Evolutionary conservation across 2,329 filamentous ascomycete genomes (phyloP).

Genomic region (Parascedosporium putredinis): DNA sequence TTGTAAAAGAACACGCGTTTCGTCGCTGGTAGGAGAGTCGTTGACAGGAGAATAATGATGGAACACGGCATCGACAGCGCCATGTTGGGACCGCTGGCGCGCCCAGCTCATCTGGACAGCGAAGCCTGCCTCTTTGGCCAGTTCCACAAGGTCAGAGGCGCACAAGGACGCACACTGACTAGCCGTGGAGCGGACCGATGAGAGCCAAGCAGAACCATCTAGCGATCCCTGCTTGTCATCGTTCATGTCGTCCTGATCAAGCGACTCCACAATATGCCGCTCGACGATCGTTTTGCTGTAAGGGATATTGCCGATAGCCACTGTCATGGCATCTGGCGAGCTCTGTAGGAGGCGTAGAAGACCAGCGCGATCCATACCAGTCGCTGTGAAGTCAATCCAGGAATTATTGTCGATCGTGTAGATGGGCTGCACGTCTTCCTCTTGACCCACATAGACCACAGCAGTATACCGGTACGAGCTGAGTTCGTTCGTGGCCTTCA

Average conservation of each 20-base stretch:
- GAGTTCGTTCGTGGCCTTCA: conserved; percentile 20
- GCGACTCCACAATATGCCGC: conserved; percentile 12
- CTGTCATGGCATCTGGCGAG: not conserved
- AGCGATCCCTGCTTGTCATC: conserved; percentile 28
- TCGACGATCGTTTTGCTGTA: conserved; percentile 21
- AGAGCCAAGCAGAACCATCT: conserved; percentile 20
- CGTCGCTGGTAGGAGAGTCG: not conserved
- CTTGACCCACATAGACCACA: conserved; percentile 13
- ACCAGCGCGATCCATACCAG: not conserved
- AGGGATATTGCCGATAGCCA: conserved; percentile 17
- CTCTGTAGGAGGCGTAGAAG: conserved; percentile 10
- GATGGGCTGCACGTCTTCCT: not conserved
- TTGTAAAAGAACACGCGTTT: not conserved
- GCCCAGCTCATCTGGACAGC: conserved; percentile 21
- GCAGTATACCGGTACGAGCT: conserved; percentile 19
- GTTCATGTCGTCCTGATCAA: conserved; percentile 15
- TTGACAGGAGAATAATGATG: too few species aligned
- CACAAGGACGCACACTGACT: conserved; percentile 27
- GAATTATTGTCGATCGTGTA: not conserved
- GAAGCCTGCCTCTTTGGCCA: conserved; percentile 34
- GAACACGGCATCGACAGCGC: conserved; percentile 16
- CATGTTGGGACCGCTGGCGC: conserved; percentile 14
- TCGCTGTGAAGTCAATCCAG: not conserved
- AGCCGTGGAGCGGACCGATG: conserved; percentile 14
- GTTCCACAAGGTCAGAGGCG: conserved; percentile 24